Conservation (phyloP, 805 yeast species). For the Clavispora santaluciae region DNA sequence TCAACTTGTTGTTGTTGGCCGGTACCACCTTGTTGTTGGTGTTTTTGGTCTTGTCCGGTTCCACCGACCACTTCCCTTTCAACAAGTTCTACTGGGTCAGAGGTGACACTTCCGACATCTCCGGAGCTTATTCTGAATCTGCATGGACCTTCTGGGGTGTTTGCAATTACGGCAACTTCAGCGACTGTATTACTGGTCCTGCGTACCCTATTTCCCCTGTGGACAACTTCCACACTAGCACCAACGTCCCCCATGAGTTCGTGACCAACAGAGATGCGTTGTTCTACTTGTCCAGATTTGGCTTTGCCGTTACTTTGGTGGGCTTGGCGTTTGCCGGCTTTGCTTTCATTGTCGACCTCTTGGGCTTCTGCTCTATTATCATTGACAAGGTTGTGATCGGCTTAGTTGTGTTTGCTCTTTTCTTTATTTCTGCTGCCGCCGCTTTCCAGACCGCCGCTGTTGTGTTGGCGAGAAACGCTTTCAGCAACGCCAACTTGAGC, state of each 20-base stretch:
- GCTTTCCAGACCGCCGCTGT: slow-evolving; percentile 69
- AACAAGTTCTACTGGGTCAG: slow-evolving; percentile 73
- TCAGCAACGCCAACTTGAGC: slow-evolving; percentile 41
- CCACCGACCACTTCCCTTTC: slow-evolving; percentile 18
- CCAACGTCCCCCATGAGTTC: slow-evolving; percentile 51
- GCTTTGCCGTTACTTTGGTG: slow-evolving; percentile 58
- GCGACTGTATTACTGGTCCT: slow-evolving; percentile 50
- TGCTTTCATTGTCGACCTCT: slow-evolving; percentile 49
- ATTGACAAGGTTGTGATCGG: slow-evolving; percentile 52
- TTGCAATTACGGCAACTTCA: slow-evolving; percentile 56
- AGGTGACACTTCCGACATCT: slow-evolving; percentile 61
- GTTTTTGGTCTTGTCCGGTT: slow-evolving; percentile 31
- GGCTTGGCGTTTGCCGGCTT: slow-evolving; percentile 61
- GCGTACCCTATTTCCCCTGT: slow-evolving; percentile 86
- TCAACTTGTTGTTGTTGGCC: slow-evolving; percentile 37
- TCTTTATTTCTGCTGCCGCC: slow-evolving; percentile 59
- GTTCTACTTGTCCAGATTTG: slow-evolving; percentile 62
- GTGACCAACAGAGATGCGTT: slow-evolving; percentile 49
- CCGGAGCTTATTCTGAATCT: slow-evolving; percentile 45
- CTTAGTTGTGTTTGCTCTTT: slow-evolving; percentile 46
- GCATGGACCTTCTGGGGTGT: slow-evolving; percentile 85
- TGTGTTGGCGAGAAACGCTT: slow-evolving; percentile 72
- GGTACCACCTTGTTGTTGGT: slow-evolving; percentile 48
- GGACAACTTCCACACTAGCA: slow-evolving; percentile 57
- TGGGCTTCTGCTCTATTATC: slow-evolving; percentile 52